These are phyloP conservation scores for Volvox africanus DNA, from an alignment of 139 green algal genomes.

Conservation along the genomic window DNA sequence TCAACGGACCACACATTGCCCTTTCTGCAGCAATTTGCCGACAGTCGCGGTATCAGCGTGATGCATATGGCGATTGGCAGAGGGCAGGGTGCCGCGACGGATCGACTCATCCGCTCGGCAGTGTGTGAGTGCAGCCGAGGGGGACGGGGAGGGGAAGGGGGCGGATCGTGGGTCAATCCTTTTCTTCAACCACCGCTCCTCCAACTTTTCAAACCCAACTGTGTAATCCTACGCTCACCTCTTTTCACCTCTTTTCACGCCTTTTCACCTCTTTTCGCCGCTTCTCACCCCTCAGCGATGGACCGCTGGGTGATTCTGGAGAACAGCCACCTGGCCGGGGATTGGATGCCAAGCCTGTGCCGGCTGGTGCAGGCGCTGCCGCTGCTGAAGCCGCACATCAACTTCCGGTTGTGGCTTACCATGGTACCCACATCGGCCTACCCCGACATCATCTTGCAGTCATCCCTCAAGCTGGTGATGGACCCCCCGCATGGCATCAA, in stretches of 20 bases:
- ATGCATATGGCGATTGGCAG: constrained; percentile 61
- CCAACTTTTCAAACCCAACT: too few relatives aligned
- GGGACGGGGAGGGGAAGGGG: not conserved
- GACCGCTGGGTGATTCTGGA: constrained; percentile 78
- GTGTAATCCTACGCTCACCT: too few relatives aligned
- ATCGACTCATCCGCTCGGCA: constrained; percentile 53
- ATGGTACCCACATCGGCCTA: constrained; percentile 66
- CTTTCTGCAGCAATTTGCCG: constrained; percentile 59
- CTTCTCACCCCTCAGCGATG: not conserved
- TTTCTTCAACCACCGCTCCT: too few relatives aligned
- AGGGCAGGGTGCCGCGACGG: constrained; percentile 52
- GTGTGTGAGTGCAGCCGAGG: constrained; percentile 3
- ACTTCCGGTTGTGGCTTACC: constrained; percentile 79
- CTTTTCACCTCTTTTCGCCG: not conserved
- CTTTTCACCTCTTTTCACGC: not conserved
- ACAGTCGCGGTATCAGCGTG: constrained; percentile 43
- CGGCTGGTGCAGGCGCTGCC: constrained; percentile 61
- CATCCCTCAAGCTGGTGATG: constrained; percentile 59
- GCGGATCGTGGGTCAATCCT: not conserved
- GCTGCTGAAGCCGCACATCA: constrained; percentile 56
- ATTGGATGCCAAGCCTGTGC: constrained; percentile 78
- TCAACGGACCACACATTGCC: constrained; percentile 55
- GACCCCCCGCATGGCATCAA: constrained; percentile 57
- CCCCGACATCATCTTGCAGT: constrained; percentile 71
- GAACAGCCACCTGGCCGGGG: constrained; percentile 80